Percentiles rank a stretch among this genome's conserved stretches.
These are phyloP conservation scores for Plasmodium coatneyi DNA, from an alignment of 169 alveolate species.

Conservation along the genomic window DNA sequence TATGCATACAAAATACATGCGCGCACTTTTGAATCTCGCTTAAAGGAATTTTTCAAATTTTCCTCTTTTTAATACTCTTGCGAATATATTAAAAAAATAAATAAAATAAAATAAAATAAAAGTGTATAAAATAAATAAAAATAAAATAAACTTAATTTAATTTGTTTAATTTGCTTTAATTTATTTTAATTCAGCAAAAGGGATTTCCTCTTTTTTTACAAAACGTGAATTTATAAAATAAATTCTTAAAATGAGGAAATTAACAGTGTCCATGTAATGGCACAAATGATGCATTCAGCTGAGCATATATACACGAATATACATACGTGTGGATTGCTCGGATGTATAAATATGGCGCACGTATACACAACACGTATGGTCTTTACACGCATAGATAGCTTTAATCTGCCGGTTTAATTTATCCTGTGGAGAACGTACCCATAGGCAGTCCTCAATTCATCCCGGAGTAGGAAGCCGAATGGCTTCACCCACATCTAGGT, in stretches of 20 bases:
- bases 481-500: not conserved
- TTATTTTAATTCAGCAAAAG: not conserved
- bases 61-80: not conserved
- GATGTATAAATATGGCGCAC: not conserved
- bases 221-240: not conserved
- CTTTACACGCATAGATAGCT: not conserved
- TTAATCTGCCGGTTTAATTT: not conserved
- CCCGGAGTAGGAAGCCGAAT: not conserved
- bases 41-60: not conserved
- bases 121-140: not conserved
- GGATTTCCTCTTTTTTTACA: not conserved
- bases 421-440: not conserved
- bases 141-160: too few relatives aligned
- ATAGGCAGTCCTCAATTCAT: not conserved
- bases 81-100: not conserved
- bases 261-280: not conserved
- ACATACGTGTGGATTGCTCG: not conserved
- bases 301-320: not conserved
- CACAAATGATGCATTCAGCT: not conserved
- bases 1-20: not conserved
- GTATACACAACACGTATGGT: not conserved
- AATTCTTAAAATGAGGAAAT: not conserved
- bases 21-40: not conserved
- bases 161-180: not conserved
- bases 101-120: not conserved